Evolutionary conservation across 306 rosid genomes (phyloP).

Genomic region (Carpinus viminea): DNA sequence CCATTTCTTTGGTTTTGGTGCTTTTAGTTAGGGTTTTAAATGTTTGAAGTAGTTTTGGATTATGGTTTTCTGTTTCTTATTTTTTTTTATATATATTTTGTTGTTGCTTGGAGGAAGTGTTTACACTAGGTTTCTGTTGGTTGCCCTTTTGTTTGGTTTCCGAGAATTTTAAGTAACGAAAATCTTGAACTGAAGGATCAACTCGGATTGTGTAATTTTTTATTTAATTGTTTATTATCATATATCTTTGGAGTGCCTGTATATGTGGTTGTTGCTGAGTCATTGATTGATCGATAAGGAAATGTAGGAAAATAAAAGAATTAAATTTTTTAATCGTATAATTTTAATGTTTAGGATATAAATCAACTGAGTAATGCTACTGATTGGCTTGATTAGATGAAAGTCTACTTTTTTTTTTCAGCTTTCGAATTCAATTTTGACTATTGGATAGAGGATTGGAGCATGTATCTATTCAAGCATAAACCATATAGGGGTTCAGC

Average conservation of each 20-base stretch:
- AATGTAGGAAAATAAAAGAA: background rate
- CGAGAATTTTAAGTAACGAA: background rate
- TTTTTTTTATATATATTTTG: background rate
- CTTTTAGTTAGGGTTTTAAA: background rate
- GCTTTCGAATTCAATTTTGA: background rate
- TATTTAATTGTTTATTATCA: slow-evolving; percentile 16
- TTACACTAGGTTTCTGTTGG: background rate
- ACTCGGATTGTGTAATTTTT: background rate
- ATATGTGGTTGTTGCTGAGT: slow-evolving; percentile 12
- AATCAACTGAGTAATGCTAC: slow-evolving; percentile 10
- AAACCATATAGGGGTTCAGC: background rate
- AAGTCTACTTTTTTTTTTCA: background rate
- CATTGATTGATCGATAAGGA: background rate
- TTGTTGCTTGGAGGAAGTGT: background rate
- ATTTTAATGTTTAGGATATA: slow-evolving; percentile 6
- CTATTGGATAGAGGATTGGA: background rate
- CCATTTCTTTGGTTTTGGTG: slow-evolving; percentile 1
- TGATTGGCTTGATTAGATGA: slow-evolving; percentile 16
- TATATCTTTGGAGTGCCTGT: slow-evolving; percentile 12
- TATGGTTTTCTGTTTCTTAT: background rate
- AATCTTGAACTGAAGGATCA: background rate
- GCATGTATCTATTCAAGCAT: slow-evolving; percentile 12
- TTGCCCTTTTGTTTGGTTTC: background rate
- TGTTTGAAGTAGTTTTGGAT: slow-evolving; percentile 1
- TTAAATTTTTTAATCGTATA: background rate